Conservation (phyloP, 208 protist species). For the Acanthamoeba triangularis region DNA sequence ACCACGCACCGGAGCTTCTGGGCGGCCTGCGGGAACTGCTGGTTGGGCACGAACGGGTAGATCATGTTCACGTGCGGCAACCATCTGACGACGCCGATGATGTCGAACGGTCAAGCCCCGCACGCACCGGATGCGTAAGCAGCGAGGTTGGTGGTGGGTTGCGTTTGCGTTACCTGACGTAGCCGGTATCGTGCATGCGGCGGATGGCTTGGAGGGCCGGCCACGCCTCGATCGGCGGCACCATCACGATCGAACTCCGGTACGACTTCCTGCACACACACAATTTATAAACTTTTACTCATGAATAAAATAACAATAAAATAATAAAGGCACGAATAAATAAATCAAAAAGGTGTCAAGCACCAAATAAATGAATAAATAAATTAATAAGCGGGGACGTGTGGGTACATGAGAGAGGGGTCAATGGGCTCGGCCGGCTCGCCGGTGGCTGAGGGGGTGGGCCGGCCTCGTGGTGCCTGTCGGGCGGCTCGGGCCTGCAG, state of each 20-base stretch:
- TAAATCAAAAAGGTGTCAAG: not conserved
- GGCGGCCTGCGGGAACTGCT: conserved; percentile 2
- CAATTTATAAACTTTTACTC: too few species aligned
- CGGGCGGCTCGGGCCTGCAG: not conserved
- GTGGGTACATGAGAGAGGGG: not conserved
- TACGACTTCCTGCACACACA: not conserved
- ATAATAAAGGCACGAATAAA: not conserved
- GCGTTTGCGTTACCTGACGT: not conserved
- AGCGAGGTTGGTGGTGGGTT: not conserved
- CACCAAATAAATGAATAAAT: not conserved
- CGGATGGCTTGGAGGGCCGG: conserved; percentile 62
- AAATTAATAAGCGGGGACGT: not conserved
- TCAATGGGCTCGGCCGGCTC: not conserved
- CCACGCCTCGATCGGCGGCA: conserved; percentile 35
- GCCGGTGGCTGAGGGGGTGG: not conserved
- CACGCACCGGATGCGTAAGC: not conserved
- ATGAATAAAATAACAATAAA: too few species aligned
- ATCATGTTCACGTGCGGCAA: conserved; percentile 28
- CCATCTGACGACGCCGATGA: not conserved
- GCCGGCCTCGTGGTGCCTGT: not conserved
- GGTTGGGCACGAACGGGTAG: conserved; percentile 57
- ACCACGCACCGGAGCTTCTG: not conserved
- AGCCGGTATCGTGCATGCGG: conserved; percentile 9
- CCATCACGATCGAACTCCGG: conserved; percentile 38
- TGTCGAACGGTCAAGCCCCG: not conserved